Conservation (phyloP, 2,329 filamentous ascomycete genomes). For the Plenodomus biglobosus region DNA sequence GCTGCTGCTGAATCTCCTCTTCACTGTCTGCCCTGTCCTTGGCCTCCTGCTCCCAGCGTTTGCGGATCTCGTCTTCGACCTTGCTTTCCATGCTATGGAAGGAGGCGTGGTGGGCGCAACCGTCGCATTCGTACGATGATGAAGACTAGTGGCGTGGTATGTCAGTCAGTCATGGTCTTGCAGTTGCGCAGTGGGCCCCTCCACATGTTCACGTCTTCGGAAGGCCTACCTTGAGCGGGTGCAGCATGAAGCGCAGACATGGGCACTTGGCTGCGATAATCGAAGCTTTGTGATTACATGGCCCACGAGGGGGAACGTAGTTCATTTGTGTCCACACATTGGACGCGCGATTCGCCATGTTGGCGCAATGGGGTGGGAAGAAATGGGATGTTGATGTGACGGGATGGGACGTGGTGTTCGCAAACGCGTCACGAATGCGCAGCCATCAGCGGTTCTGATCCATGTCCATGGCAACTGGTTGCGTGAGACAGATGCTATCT, state of each 20-base stretch:
- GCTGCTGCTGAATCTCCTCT: constrained; percentile 13
- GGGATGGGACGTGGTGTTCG: background rate
- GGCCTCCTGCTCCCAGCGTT: constrained; percentile 49
- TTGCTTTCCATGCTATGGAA: constrained; percentile 58
- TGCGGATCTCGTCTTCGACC: constrained; percentile 51
- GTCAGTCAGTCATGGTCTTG: background rate
- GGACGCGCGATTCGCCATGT: constrained; percentile 26
- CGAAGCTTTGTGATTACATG: constrained; percentile 54
- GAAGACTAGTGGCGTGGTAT: constrained; percentile 41
- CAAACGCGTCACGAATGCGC: background rate
- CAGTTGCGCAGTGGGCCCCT: too few species aligned
- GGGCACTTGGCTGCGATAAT: constrained; percentile 52
- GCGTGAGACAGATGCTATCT: background rate
- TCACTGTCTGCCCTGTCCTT: constrained; percentile 27
- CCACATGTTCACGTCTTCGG: too few species aligned
- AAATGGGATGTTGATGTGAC: background rate
- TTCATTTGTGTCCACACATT: constrained; percentile 56
- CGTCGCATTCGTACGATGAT: constrained; percentile 58
- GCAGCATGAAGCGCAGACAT: constrained; percentile 60
- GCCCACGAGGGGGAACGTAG: constrained; percentile 54
- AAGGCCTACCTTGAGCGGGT: constrained; percentile 54
- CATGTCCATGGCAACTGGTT: background rate
- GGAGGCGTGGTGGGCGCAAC: constrained; percentile 57
- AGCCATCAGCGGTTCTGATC: too few species aligned
- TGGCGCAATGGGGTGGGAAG: background rate